Percentiles rank a stretch among this genome's conserved stretches.
These are phyloP conservation scores for Sarcodon sp. DNA, from an alignment of 768 basidiomycete genomes.

Conservation along the genomic window DNA sequence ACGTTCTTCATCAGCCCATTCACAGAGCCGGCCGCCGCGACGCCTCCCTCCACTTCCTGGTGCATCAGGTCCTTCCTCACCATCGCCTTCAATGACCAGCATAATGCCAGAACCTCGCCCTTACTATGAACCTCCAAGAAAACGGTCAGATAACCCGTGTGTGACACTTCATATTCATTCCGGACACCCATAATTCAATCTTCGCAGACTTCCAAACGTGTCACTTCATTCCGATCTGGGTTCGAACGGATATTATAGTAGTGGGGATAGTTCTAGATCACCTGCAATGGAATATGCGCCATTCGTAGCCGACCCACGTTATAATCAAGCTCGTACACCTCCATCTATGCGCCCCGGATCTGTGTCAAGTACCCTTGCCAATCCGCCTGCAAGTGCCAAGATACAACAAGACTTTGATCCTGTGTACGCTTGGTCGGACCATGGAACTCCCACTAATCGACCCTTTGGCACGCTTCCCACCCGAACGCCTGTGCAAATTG, in stretches of 20 bases:
- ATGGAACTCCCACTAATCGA: background rate
- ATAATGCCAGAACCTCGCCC: background rate
- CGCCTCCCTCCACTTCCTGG: background rate
- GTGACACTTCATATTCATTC: background rate
- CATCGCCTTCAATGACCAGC: background rate
- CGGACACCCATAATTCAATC: background rate
- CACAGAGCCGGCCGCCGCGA: background rate
- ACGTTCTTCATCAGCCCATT: constrained; percentile 1
- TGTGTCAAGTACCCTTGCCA: no score
- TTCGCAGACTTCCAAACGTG: background rate
- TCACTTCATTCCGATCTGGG: background rate
- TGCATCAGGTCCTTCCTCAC: background rate
- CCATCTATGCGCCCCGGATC: background rate
- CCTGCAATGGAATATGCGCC: constrained; percentile 1
- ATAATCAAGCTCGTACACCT: constrained; percentile 9
- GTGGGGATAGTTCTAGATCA: background rate
- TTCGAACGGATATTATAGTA: background rate
- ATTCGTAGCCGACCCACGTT: constrained; percentile 5
- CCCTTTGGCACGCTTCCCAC: background rate
- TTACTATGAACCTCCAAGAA: background rate
- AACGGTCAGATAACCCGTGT: background rate
- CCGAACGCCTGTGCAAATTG: background rate
- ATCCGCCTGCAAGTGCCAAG: no score
- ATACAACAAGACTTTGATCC: background rate
- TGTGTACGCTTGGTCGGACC: background rate